Base-by-base conservation (phyloP, 1,139 yeast species). In the Blastobotrys malaysiensis region DNA sequence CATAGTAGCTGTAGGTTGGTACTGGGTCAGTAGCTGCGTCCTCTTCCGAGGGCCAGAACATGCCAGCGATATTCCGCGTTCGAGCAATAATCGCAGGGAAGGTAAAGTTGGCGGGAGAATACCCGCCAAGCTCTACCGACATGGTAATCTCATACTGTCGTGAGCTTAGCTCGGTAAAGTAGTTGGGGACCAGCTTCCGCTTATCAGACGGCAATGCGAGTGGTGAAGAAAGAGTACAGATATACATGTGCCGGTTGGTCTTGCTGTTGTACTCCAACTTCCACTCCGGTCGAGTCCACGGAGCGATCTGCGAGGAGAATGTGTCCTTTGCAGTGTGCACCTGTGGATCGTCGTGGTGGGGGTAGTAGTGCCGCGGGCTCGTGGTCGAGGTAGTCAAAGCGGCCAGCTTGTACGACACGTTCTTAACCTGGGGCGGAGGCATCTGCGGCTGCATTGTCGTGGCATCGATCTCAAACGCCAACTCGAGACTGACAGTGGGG, bases 111-210 rank as follows among this genome's bases (percentile, higher is more conserved):
- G 55, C 46, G 3, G 54, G 27, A 1, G 53, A 26, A 4, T 45
- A 48, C 6, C 51, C 48, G 9, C 24, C 21, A 6, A 51, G 13
- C 9, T 49, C 51, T 5, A 55, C 27, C 27, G 26, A 43, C n/a
- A 53, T 39, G 9, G 45, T 19, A n/a, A 61, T 36, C 45, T 62
- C 63, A 49, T 65, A 65, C 51, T 64, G 67, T 18, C 68, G 57
- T 9, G 67, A 61, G 14, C 61, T 54, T 16, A 61, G 54, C 45
- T 67, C 65, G 1, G 66, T 57, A 53, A 59, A 62, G 46, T 60
- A 65, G 3, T 64, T 59, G 16, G 64, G 63, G 9, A 62, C 63
- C n/a, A 60, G 45, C 20, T 53, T 56, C 31, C 50, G 51, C 36
- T 46, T 46, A 16, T 50, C 18, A 26, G 45, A 45, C 5, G 61